Conservation (phyloP, 257 asterid genomes). For the Salvia splendens region DNA sequence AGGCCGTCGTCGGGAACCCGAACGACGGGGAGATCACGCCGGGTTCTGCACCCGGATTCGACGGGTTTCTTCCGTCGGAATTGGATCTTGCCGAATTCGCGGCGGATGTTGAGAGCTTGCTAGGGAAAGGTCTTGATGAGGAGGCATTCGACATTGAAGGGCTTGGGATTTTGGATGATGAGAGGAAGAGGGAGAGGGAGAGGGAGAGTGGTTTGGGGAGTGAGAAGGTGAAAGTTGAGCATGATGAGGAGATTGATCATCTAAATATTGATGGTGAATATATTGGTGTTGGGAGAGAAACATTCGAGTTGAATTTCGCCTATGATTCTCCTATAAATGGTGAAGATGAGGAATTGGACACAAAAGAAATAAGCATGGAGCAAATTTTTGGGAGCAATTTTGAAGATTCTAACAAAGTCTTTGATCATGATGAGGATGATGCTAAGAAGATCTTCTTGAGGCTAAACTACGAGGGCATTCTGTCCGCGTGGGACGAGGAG, state of each 20-base stretch:
- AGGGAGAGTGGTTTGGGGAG: constrained; percentile 33
- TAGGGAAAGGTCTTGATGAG: constrained; percentile 75
- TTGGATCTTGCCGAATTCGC: constrained; percentile 83
- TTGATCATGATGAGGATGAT: not conserved
- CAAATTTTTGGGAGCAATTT: not conserved
- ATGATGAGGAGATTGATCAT: constrained; percentile 39
- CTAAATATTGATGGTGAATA: constrained; percentile 26
- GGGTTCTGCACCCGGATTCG: constrained; percentile 12
- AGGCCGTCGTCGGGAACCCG: constrained; percentile 8
- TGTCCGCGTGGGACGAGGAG: constrained; percentile 70
- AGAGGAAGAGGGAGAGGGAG: constrained; percentile 14
- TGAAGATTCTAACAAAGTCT: constrained; percentile 32
- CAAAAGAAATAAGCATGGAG: constrained; percentile 8
- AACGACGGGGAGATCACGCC: constrained; percentile 6
- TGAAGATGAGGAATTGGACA: constrained; percentile 32
- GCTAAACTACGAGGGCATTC: constrained; percentile 64
- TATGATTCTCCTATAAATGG: constrained; percentile 42
- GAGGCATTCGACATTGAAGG: constrained; percentile 68
- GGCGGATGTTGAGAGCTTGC: constrained; percentile 70
- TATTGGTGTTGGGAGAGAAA: constrained; percentile 43
- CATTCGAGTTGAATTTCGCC: constrained; percentile 63
- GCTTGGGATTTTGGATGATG: constrained; percentile 54
- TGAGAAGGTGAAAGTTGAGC: constrained; percentile 49
- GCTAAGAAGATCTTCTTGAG: constrained; percentile 50
- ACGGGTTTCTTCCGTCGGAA: constrained; percentile 67